Percentiles rank a stretch among this genome's conserved stretches.
phyloP scores from a whole-genome alignment of 78 protist species.

The Tieghemostelium lacteum region DNA sequence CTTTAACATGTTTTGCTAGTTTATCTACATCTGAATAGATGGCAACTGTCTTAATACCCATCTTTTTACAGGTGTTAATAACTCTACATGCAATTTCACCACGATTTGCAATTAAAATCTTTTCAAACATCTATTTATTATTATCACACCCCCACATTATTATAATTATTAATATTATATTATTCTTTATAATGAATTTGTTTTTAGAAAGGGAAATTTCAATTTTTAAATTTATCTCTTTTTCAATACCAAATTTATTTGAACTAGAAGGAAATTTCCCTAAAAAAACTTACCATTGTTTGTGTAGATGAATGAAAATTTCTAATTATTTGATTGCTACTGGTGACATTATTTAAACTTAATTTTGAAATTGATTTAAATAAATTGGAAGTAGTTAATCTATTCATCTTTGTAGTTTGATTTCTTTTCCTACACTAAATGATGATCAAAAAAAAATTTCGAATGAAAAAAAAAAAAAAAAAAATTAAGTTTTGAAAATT shows the following conservation, averaged over 20 bases:
- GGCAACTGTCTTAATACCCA: slow-evolving; percentile 98
- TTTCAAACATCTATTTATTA: slow-evolving; percentile 92
- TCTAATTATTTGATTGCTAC: background rate
- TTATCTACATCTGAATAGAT: slow-evolving; percentile 95
- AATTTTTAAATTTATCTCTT: too few species aligned
- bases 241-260: too few species aligned
- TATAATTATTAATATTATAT: too few species aligned
- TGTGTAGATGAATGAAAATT: slow-evolving; percentile 23
- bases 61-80: slow-evolving; percentile 88
- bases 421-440: background rate
- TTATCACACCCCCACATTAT: too few species aligned
- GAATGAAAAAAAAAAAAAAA: background rate
- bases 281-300: too few species aligned
- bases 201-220: too few species aligned
- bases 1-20: slow-evolving; percentile 82
- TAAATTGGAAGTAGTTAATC: too few species aligned
- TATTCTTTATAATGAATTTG: too few species aligned
- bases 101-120: slow-evolving; percentile 97
- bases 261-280: too few species aligned
- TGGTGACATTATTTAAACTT: background rate
- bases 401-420: slow-evolving; percentile 26
- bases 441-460: background rate
- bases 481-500: slow-evolving; percentile 7
- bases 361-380: background rate
- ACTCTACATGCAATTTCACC: slow-evolving; percentile 99